phyloP scores from a whole-genome alignment of 352 stramenopile genomes.

The Lagenidium giganteum region DNA sequence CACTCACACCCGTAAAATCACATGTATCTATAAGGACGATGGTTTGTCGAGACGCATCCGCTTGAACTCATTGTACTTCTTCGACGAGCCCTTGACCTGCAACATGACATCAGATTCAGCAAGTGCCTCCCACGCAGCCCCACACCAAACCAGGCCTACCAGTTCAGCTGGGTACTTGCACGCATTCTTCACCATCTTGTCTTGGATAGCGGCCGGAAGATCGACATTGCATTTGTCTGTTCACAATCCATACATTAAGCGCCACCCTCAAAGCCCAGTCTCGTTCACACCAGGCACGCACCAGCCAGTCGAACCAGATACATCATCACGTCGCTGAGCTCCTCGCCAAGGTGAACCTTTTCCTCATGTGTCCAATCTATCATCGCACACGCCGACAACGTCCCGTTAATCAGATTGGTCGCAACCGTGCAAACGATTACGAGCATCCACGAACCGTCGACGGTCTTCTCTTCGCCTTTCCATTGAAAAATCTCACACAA shows the following conservation, averaged over 20 bases:
- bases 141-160: no score
- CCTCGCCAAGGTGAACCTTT: conserved; percentile 90
- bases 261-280: no score
- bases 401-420: neutral
- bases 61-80: conserved; percentile 84
- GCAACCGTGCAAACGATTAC: neutral
- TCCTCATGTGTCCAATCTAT: conserved; percentile 74
- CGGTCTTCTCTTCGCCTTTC: conserved; percentile 80
- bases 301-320: conserved; percentile 94
- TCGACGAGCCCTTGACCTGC: conserved; percentile 58
- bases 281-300: no score
- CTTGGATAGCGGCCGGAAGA: conserved; percentile 78
- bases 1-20: no score
- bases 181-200: conserved; percentile 92
- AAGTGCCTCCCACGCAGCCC: no score
- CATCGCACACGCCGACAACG: neutral
- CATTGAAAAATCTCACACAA: conserved; percentile 96
- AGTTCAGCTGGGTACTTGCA: conserved; percentile 74
- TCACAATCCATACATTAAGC: no score
- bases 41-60: conserved; percentile 44
- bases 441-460: conserved; percentile 27
- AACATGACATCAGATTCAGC: neutral
- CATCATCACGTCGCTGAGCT: conserved; percentile 96
- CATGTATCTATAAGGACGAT: conserved; percentile 26
- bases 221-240: conserved; percentile 88